Base-by-base conservation (phyloP, 2,329 filamentous ascomycete genomes). In the Hawksworthiomyces lignivorus region DNA sequence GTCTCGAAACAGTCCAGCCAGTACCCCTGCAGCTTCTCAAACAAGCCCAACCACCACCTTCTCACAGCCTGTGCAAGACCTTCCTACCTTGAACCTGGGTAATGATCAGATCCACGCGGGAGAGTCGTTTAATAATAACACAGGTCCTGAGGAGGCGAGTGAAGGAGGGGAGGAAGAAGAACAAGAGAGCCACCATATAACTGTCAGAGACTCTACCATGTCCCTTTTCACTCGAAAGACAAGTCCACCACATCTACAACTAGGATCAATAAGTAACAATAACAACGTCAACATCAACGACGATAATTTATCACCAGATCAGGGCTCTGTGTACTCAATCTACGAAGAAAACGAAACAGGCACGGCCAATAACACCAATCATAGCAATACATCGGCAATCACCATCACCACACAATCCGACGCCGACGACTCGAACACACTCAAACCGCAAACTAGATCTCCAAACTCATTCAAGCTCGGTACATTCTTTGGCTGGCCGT, bases 401-500 rank as follows among this genome's bases (percentile, higher is more conserved):
- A 41, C 18, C 14, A 41, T 30, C 33, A 27, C 26, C 12, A 36
- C 37, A 6, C 30, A 39, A 5, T 41, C 40, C 11, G 9, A 17
- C 14, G 15, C 4, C 40, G 38, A 39, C 49, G 43, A 27, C 32
- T 27, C 40, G 6, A 45, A 30, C 45, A 46, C 48, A 26, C 49
- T 49, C 44, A 50, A 59, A 15, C 48, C 52, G 12, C 54, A 75
- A 5, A 73, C 73, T 10, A 75, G 65, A 48, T 77, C 74, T 7
- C 74, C 75, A 45, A 56, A 58, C 50, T 61, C 73, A 42, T 58
- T 73, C 55, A 59, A 68, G 48, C 63, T 77, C 48, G 69, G 69
- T 40, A 64, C 60, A 22, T 67, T 76, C 51, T 77, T 78, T 53
- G 69, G 67, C 52, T 78, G 75, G 75, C 62, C 63, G 40, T 60